Conservation (phyloP, 2,329 filamentous ascomycete species). For the Cercospora berteroae region DNA sequence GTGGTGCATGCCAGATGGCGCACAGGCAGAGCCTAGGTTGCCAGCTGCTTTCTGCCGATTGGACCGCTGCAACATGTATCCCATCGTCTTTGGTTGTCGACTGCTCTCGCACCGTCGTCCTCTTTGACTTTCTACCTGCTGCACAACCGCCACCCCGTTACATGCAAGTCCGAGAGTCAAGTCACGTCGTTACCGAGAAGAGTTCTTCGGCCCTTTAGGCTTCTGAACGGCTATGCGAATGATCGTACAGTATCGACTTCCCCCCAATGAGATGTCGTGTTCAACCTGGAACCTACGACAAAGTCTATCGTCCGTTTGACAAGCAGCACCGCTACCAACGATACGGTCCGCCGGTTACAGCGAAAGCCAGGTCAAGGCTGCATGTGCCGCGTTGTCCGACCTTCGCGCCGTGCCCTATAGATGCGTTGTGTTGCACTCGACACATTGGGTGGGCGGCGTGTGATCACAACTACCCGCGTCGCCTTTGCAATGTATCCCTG, state of each 20-base stretch:
- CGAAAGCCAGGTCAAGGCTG: not conserved
- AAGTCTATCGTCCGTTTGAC: slow-evolving; percentile 12
- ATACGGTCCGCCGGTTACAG: slow-evolving; percentile 4
- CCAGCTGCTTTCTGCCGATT: slow-evolving; percentile 6
- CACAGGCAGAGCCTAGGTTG: slow-evolving; percentile 1
- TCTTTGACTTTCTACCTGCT: slow-evolving; percentile 9
- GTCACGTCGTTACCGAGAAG: not conserved
- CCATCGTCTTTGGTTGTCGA: not conserved
- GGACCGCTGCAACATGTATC: not conserved
- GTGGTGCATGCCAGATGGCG: slow-evolving; percentile 9
- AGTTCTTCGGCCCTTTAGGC: not conserved
- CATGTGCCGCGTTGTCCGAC: not conserved
- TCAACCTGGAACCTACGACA: slow-evolving; percentile 7
- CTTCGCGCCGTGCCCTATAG: not conserved
- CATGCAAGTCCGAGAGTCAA: not conserved
- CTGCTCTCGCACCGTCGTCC: not conserved
- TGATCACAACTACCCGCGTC: not conserved
- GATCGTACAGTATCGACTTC: not conserved
- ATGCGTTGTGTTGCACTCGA: not conserved
- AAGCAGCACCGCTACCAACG: slow-evolving; percentile 14
- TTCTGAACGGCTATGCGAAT: not conserved
- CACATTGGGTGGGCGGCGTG: not conserved
- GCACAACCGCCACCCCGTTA: not conserved
- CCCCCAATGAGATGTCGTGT: slow-evolving; percentile 2
- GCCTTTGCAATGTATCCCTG: not conserved